These are phyloP conservation scores for Aspergillus vadensis DNA, from an alignment of 2,329 filamentous ascomycete genomes.

Conservation along the genomic window DNA sequence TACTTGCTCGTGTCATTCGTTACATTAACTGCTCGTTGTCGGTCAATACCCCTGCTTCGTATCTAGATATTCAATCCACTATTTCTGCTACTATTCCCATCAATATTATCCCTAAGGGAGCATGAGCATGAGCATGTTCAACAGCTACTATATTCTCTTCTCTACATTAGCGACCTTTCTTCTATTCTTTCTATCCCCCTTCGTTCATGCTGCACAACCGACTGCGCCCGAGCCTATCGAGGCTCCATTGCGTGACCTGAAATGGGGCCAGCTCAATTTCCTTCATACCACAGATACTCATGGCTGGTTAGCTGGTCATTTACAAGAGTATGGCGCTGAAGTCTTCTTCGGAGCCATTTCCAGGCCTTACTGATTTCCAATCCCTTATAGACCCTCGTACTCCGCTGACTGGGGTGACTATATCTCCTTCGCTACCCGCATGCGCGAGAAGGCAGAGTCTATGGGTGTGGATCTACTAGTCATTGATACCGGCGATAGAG, in stretches of 20 bases:
- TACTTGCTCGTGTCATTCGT: too few species aligned
- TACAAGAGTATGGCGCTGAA: conserved; percentile 69
- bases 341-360: background rate
- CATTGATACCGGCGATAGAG: conserved; percentile 90
- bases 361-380: conserved; percentile 20
- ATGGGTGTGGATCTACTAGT: conserved; percentile 82
- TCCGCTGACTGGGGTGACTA: conserved; percentile 98
- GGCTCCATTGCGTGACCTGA: conserved; percentile 78
- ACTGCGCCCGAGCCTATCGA: conserved; percentile 74
- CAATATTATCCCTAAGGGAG: background rate
- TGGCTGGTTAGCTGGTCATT: conserved; percentile 91
- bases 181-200: conserved; percentile 22
- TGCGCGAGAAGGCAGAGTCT: conserved; percentile 76
- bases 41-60: too few species aligned
- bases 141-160: background rate
- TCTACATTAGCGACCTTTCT: conserved; percentile 18
- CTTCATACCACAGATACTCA: conserved; percentile 96
- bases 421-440: conserved; percentile 83
- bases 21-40: too few species aligned
- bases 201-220: conserved; percentile 66
- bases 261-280: conserved; percentile 95
- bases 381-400: conserved; percentile 70
- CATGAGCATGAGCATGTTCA: background rate
- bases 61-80: too few species aligned
- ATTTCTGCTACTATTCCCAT: background rate